These are phyloP conservation scores for Tolypocladium ovalisporum DNA, from an alignment of 2,329 filamentous ascomycete species.

Conservation along the genomic window DNA sequence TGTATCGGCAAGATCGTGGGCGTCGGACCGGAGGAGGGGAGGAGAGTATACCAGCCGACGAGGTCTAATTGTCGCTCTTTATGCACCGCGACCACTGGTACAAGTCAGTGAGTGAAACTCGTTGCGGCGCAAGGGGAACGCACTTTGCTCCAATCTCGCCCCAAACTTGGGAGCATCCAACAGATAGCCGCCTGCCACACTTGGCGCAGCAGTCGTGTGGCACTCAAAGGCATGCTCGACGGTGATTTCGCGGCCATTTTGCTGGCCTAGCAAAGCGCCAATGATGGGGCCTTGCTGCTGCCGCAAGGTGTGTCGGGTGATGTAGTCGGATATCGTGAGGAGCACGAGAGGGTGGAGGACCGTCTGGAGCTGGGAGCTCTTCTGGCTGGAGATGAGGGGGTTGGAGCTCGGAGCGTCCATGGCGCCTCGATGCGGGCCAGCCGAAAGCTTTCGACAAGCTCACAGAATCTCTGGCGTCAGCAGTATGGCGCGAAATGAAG, in stretches of 20 bases:
- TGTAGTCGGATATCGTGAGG: slow-evolving; percentile 92
- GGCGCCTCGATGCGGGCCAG: slow-evolving; percentile 7
- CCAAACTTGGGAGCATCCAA: slow-evolving; percentile 65
- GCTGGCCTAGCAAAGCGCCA: slow-evolving; percentile 82
- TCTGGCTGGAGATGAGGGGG: slow-evolving; percentile 54
- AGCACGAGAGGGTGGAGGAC: slow-evolving; percentile 89
- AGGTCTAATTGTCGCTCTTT: slow-evolving; percentile 73
- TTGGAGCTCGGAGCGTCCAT: slow-evolving; percentile 41
- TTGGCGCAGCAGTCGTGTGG: slow-evolving; percentile 35
- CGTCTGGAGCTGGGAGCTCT: slow-evolving; percentile 64
- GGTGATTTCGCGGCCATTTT: slow-evolving; percentile 81
- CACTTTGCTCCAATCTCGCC: slow-evolving; percentile 77
- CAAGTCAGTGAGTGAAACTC: background rate
- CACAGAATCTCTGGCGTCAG: too few species aligned
- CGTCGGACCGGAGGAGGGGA: slow-evolving; percentile 62
- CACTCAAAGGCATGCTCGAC: slow-evolving; percentile 91
- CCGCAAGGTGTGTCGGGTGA: slow-evolving; percentile 79
- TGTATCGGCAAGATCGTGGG: slow-evolving; percentile 62
- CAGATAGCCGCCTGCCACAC: slow-evolving; percentile 43
- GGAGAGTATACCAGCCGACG: slow-evolving; percentile 85
- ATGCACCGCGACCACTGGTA: slow-evolving; percentile 77
- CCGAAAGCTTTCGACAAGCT: background rate
- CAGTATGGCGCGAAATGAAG: background rate
- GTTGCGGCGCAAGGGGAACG: background rate
- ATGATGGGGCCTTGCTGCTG: slow-evolving; percentile 65